Conservation (phyloP, 2,329 filamentous ascomycete genomes). For the Arthrobotrys sinensis region DNA sequence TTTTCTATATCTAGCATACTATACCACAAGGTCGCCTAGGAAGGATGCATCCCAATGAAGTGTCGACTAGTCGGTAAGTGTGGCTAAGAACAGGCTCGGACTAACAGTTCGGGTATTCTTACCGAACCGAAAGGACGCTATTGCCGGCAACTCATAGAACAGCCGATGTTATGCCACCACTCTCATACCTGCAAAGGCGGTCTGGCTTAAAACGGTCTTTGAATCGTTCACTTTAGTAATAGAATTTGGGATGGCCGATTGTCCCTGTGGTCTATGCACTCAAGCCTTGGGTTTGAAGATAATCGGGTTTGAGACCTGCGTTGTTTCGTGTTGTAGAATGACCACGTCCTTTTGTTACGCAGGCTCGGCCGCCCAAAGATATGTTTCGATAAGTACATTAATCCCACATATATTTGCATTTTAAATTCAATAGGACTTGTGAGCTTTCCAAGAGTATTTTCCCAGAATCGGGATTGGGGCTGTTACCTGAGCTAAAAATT, state of each 20-base stretch:
- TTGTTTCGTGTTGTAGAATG: too few species aligned
- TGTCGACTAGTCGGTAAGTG: constrained; percentile 22
- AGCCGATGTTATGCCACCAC: constrained; percentile 26
- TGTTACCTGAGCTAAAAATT: background rate
- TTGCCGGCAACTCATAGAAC: constrained; percentile 19
- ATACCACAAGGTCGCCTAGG: background rate
- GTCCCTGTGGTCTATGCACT: too few species aligned
- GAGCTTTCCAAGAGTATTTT: too few species aligned
- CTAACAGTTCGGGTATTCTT: constrained; percentile 49
- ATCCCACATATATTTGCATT: too few species aligned
- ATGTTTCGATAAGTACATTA: too few species aligned
- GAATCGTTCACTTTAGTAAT: too few species aligned
- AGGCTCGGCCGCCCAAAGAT: too few species aligned
- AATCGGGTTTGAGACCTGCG: too few species aligned
- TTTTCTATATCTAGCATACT: constrained; percentile 1
- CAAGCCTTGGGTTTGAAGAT: too few species aligned
- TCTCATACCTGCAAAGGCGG: background rate
- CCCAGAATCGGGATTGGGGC: background rate
- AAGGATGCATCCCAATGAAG: constrained; percentile 9
- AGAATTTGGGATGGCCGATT: too few species aligned
- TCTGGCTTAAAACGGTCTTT: background rate
- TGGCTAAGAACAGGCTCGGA: constrained; percentile 25
- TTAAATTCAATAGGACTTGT: too few species aligned
- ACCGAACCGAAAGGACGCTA: constrained; percentile 13
- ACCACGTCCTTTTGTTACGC: too few species aligned